Conservation (phyloP, 352 stramenopile genomes). For the Phytophthora ramorum region DNA sequence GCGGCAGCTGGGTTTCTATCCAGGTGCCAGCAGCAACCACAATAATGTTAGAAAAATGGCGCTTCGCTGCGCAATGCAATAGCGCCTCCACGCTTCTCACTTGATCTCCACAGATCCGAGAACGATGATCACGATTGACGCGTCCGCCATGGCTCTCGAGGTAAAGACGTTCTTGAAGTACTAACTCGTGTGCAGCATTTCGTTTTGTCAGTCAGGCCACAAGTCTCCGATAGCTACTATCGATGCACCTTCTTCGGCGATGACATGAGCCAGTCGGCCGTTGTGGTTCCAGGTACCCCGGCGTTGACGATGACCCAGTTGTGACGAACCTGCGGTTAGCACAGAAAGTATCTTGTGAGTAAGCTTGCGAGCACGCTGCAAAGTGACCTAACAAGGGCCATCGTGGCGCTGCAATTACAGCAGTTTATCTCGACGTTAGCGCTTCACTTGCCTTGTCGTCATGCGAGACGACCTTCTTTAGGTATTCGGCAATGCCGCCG, state of each 20-base stretch:
- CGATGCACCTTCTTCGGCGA: slow-evolving; percentile 58
- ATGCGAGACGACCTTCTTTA: slow-evolving; percentile 51
- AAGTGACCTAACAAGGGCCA: background rate
- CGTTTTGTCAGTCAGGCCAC: slow-evolving; percentile 10
- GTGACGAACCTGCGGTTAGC: slow-evolving; percentile 67
- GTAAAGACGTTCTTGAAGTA: slow-evolving; percentile 77
- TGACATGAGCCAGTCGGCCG: slow-evolving; percentile 71
- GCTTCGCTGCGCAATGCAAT: background rate
- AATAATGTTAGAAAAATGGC: slow-evolving; percentile 11
- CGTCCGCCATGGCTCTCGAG: slow-evolving; percentile 60
- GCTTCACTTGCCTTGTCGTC: slow-evolving; percentile 65
- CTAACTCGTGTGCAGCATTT: slow-evolving; percentile 34
- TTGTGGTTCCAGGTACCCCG: slow-evolving; percentile 66
- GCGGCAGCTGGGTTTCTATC: slow-evolving; percentile 38
- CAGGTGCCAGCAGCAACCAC: slow-evolving; percentile 1
- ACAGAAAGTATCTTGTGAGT: slow-evolving; percentile 24
- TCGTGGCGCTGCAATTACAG: background rate
- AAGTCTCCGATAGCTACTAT: background rate
- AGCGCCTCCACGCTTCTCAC: slow-evolving; percentile 26
- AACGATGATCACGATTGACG: slow-evolving; percentile 82
- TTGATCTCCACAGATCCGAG: slow-evolving; percentile 75
- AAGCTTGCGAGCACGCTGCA: background rate
- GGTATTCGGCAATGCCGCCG: slow-evolving; percentile 61
- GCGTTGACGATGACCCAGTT: slow-evolving; percentile 85
- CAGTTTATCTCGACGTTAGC: background rate